These are phyloP conservation scores for Plasmodium yoelii DNA, from an alignment of 169 alveolate species.

Conservation along the genomic window DNA sequence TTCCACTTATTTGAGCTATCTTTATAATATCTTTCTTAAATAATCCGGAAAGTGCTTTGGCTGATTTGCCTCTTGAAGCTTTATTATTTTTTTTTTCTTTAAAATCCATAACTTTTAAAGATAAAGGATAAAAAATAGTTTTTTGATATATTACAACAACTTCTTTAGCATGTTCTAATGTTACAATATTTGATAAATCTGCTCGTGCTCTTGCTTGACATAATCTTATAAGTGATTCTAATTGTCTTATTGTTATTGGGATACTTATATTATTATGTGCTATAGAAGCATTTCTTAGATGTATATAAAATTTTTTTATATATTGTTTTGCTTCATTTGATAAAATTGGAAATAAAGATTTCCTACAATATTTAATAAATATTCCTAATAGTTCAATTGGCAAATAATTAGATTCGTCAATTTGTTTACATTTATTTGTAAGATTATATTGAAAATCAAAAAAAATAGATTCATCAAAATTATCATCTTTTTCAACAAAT, in stretches of 20 bases:
- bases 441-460: slow-evolving; percentile 33
- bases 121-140: slow-evolving; percentile 74
- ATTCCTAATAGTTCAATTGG: slow-evolving; percentile 57
- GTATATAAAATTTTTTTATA: slow-evolving; percentile 51
- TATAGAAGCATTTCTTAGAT: slow-evolving; percentile 36
- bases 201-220: slow-evolving; percentile 94
- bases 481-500: not conserved
- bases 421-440: slow-evolving; percentile 51
- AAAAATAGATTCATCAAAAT: not conserved
- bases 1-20: slow-evolving; percentile 11
- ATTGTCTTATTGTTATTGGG: slow-evolving; percentile 89
- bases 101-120: slow-evolving; percentile 47
- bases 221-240: slow-evolving; percentile 91
- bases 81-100: slow-evolving; percentile 10
- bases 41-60: slow-evolving; percentile 17
- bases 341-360: slow-evolving; percentile 33
- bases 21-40: slow-evolving; percentile 53
- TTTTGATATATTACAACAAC: slow-evolving; percentile 81
- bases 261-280: slow-evolving; percentile 76
- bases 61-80: slow-evolving; percentile 35
- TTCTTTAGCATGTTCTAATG: slow-evolving; percentile 80
- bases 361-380: slow-evolving; percentile 35
- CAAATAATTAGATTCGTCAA: slow-evolving; percentile 30
- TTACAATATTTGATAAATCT: slow-evolving; percentile 78
- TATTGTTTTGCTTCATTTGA: slow-evolving; percentile 63